Base-by-base conservation (phyloP, 768 basidiomycete genomes). In the Arthromyces matolae region DNA sequence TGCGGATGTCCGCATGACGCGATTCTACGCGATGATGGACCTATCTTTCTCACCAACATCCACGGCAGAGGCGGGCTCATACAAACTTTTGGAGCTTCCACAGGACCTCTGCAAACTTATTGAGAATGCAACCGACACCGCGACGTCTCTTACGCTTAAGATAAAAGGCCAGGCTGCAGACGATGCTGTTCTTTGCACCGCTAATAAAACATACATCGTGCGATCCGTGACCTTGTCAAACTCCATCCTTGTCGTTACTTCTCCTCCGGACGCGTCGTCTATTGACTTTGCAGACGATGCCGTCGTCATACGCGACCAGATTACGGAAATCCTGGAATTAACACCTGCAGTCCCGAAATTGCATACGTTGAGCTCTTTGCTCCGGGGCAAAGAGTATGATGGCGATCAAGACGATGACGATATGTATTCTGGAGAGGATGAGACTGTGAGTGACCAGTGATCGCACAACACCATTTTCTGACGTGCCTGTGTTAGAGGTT, bases 151-250 rank as follows among this genome's bases (percentile, higher is more conserved):
- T 40, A 87, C 87, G 33, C 64, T 93, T 44, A 75, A 76, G 22
- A 85, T 98, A 67, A 94, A 93, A 64, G 95, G 94, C 6, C 71
- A 82, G 35, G 65, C 80, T 1, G 75, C 77, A 23, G 93, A 97
- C 56, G 87, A 94, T 57, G 95, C 94, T 0, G 93, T 96, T 0
- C 69, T 95, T 8, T 97, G 95, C 64, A 95, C 93, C 0, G 56
- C 72, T 0, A 75, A 84, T 48, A 82, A 79, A 61, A 98, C 95
- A 0, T 99, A 86, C 61, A 60, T 78, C 2, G 69, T 98, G 22
- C 84, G 94, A 46, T 87, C 93, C 0, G 84, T 98, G n/a, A 76
- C 77, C 8, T 71, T 96, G 38, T 96, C 93, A 14, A 98, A 98
- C 64, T 85, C 92, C 0, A 68, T 94, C 27, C 71, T 93, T 10